A percentile compares a stretch with the other conserved stretches of the same genome.
These are phyloP conservation scores for Tylopilus sp. DNA, from an alignment of 768 basidiomycete species.

Conservation along the genomic window DNA sequence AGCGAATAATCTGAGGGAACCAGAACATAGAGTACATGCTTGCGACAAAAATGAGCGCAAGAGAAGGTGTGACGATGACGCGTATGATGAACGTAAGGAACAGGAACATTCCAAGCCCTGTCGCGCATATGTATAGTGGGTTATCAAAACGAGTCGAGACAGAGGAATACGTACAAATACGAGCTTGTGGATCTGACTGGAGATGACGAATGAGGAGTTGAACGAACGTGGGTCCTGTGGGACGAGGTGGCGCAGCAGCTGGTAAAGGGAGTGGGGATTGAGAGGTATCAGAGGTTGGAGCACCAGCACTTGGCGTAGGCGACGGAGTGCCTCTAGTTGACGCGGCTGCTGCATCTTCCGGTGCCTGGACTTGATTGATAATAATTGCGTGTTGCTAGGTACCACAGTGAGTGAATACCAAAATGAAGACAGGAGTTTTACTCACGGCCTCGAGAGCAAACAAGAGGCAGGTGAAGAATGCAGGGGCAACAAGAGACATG, in stretches of 20 bases:
- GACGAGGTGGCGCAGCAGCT: slow-evolving; percentile 13
- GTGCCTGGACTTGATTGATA: slow-evolving; percentile 79
- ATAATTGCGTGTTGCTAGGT: slow-evolving; percentile 78
- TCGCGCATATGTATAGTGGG: slow-evolving; percentile 3
- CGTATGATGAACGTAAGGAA: slow-evolving; percentile 72
- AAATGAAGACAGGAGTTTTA: slow-evolving; percentile 4
- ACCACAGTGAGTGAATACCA: neutral
- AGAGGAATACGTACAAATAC: slow-evolving; percentile 51
- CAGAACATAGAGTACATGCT: slow-evolving; percentile 77
- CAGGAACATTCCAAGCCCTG: slow-evolving; percentile 67
- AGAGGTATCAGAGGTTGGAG: slow-evolving; percentile 5
- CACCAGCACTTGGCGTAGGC: slow-evolving; percentile 1
- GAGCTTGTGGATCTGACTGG: slow-evolving; percentile 66
- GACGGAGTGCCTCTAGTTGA: slow-evolving; percentile 17
- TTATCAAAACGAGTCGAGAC: neutral
- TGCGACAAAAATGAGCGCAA: slow-evolving; percentile 64
- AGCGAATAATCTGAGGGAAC: slow-evolving; percentile 81
- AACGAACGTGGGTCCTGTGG: slow-evolving; percentile 31
- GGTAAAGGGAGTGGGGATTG: slow-evolving; percentile 22
- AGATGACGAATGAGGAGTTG: slow-evolving; percentile 56
- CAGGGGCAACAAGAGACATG: slow-evolving; percentile 76
- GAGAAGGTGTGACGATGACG: slow-evolving; percentile 62
- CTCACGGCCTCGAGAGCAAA: slow-evolving; percentile 82
- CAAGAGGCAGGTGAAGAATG: slow-evolving; percentile 76
- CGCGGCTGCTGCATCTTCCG: slow-evolving; percentile 53